These are phyloP conservation scores for Salix arbutifolia DNA, from an alignment of 345 rosid genomes.

Conservation along the genomic window DNA sequence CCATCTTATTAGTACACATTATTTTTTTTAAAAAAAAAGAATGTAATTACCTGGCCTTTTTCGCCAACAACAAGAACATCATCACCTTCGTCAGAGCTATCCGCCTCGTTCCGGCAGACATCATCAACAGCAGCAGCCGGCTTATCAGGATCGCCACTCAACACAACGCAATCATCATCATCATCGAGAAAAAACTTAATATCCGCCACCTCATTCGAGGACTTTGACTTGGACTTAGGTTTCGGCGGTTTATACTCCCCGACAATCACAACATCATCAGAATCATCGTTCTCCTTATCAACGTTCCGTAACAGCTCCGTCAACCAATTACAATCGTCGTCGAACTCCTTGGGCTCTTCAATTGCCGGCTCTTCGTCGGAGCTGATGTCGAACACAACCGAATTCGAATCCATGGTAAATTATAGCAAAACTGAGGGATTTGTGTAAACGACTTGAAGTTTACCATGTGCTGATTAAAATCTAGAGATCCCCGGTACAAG, in stretches of 20 bases:
- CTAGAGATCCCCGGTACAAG: too few relatives aligned
- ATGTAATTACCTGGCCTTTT: slow-evolving; percentile 18
- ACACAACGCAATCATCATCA: slow-evolving; percentile 57
- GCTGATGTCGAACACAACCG: slow-evolving; percentile 43
- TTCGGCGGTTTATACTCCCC: slow-evolving; percentile 40
- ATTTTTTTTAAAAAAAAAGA: too few relatives aligned
- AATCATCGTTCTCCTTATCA: slow-evolving; percentile 17
- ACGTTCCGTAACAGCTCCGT: slow-evolving; percentile 22
- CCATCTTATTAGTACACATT: too few relatives aligned
- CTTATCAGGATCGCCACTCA: slow-evolving; percentile 61
- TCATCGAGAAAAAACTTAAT: background rate
- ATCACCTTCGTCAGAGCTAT: slow-evolving; percentile 23
- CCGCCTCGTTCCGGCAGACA: background rate
- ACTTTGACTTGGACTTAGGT: slow-evolving; percentile 22
- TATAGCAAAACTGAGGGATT: background rate
- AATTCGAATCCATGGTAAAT: slow-evolving; percentile 2
- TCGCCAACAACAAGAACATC: slow-evolving; percentile 33
- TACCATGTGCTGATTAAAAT: slow-evolving; percentile 1
- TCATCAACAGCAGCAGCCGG: slow-evolving; percentile 14
- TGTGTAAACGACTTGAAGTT: background rate
- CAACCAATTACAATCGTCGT: slow-evolving; percentile 42
- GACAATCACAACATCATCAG: slow-evolving; percentile 50
- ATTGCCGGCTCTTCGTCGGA: slow-evolving; percentile 51
- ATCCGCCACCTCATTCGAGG: slow-evolving; percentile 7
- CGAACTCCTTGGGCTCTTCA: slow-evolving; percentile 12